phyloP scores from a whole-genome alignment of 1,284 basidiomycete genomes.

The Tilletia indica region DNA sequence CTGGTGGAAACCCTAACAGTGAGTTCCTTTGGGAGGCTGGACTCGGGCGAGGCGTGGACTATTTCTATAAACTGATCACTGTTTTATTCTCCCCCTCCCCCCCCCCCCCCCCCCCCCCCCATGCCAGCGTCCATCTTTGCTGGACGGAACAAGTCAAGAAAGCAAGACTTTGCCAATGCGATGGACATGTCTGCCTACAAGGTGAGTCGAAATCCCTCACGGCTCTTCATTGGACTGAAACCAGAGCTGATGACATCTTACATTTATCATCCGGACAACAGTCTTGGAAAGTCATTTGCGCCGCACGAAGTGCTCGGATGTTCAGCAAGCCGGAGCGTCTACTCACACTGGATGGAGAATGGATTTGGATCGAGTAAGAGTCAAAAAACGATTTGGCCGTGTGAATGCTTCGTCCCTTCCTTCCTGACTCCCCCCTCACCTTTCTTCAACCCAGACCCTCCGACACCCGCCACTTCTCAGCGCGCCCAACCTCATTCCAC shows the following conservation, averaged over 20 bases:
- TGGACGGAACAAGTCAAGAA: slow-evolving; percentile 8
- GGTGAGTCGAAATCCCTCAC: slow-evolving; percentile 7
- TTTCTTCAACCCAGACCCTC: slow-evolving; percentile 25
- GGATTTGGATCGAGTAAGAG: slow-evolving; percentile 73
- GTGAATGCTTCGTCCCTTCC: no score
- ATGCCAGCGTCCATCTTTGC: slow-evolving; percentile 13
- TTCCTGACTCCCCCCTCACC: not conserved
- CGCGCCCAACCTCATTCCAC: slow-evolving; percentile 79
- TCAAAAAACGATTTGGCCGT: not conserved
- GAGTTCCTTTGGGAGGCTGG: slow-evolving; percentile 37
- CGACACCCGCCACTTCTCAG: slow-evolving; percentile 36
- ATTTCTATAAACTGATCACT: slow-evolving; percentile 68
- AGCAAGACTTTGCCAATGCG: slow-evolving; percentile 14
- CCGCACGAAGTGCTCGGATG: slow-evolving; percentile 84
- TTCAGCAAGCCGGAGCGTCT: slow-evolving; percentile 78
- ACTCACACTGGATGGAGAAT: slow-evolving; percentile 93
- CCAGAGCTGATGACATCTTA: not conserved
- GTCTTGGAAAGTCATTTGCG: slow-evolving; percentile 48
- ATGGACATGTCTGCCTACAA: slow-evolving; percentile 20
- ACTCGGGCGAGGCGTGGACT: slow-evolving; percentile 49
- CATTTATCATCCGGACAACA: slow-evolving; percentile 16
- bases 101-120: slow-evolving; percentile 6
- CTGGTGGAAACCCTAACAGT: slow-evolving; percentile 80
- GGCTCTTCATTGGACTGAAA: not conserved
- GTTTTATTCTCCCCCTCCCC: not conserved